Conservation (phyloP, 2,329 filamentous ascomycete species). For the Myriangium duriaei region DNA sequence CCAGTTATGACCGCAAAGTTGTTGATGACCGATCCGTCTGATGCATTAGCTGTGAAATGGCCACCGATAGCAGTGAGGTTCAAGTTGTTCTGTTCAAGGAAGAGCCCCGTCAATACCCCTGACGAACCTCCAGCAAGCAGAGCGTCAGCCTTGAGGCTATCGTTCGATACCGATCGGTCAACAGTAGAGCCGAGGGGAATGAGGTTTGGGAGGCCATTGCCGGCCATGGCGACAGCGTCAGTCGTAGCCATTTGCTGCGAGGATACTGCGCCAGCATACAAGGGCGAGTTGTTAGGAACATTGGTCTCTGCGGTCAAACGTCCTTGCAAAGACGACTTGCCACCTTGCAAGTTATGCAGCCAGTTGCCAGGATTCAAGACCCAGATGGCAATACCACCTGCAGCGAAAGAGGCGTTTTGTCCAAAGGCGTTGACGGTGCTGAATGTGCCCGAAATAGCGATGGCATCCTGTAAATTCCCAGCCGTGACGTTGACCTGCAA, state of each 20-base stretch:
- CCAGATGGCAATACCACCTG: slow-evolving; percentile 79
- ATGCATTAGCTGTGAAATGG: slow-evolving; percentile 61
- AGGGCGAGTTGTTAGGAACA: slow-evolving; percentile 44
- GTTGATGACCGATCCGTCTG: slow-evolving; percentile 57
- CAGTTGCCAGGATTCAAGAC: slow-evolving; percentile 75
- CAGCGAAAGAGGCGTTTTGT: slow-evolving; percentile 46
- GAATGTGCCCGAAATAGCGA: slow-evolving; percentile 74
- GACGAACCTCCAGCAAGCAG: slow-evolving; percentile 21
- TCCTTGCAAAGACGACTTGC: slow-evolving; percentile 57
- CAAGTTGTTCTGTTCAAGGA: slow-evolving; percentile 54
- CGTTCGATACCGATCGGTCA: slow-evolving; percentile 28
- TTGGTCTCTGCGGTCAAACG: slow-evolving; percentile 59
- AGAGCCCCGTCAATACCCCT: slow-evolving; percentile 67
- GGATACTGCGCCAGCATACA: slow-evolving; percentile 74
- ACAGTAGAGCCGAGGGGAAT: slow-evolving; percentile 36
- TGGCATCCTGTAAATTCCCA: slow-evolving; percentile 54
- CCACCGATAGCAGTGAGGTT: slow-evolving; percentile 85
- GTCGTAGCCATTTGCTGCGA: slow-evolving; percentile 62
- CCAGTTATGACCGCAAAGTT: slow-evolving; percentile 78
- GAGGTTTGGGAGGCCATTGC: slow-evolving; percentile 27
- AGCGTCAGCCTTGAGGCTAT: slow-evolving; percentile 3
- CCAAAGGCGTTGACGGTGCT: slow-evolving; percentile 56
- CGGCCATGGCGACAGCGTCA: slow-evolving; percentile 56
- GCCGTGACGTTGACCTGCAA: slow-evolving; percentile 66
- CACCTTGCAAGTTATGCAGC: slow-evolving; percentile 61